A percentile compares a stretch with the other conserved stretches of the same genome.
Evolutionary conservation across 169 alveolate genomes (phyloP).

Genomic region (Plasmodium knowlesi): DNA sequence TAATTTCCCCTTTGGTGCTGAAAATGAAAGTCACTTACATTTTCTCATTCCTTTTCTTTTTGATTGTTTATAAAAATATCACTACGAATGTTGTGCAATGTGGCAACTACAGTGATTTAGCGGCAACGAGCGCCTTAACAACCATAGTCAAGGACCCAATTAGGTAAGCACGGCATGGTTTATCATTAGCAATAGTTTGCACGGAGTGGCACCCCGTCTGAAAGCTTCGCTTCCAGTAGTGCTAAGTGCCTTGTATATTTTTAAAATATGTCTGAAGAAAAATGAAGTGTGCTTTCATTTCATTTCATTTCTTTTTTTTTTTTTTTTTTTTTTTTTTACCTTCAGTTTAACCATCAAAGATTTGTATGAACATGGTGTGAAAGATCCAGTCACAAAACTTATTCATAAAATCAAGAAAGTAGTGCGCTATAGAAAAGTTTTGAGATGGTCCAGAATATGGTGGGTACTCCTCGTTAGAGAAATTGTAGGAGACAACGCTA

Average conservation of each 20-base stretch:
- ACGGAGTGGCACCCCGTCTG: background rate
- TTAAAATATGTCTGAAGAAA: background rate
- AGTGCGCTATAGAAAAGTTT: conserved; percentile 69
- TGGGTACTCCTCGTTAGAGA: conserved; percentile 71
- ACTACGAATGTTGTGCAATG: conserved; percentile 23
- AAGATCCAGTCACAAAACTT: conserved; percentile 29
- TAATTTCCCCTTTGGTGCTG: background rate
- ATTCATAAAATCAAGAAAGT: conserved; percentile 32
- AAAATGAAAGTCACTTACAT: conserved; percentile 41
- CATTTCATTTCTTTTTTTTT: background rate
- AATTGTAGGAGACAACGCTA: conserved; percentile 65
- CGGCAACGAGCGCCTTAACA: conserved; percentile 47
- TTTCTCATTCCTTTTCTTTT: conserved; percentile 17
- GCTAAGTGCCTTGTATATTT: background rate
- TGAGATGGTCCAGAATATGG: conserved; percentile 77
- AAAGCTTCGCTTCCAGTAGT: too few species aligned
- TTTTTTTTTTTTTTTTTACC: background rate
- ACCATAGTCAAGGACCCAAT: conserved; percentile 28
- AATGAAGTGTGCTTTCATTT: conserved; percentile 1
- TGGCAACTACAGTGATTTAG: conserved; percentile 59
- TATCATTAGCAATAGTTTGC: background rate
- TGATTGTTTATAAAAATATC: conserved; percentile 13
- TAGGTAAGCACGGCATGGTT: conserved; percentile 3
- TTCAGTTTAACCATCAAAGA: conserved; percentile 56
- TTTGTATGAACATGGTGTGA: conserved; percentile 66